A percentile compares a stretch with the other conserved stretches of the same genome.
phyloP scores from a whole-genome alignment of 192 early-diverging fungal genomes.

The Bifiguratus adelaidae region DNA sequence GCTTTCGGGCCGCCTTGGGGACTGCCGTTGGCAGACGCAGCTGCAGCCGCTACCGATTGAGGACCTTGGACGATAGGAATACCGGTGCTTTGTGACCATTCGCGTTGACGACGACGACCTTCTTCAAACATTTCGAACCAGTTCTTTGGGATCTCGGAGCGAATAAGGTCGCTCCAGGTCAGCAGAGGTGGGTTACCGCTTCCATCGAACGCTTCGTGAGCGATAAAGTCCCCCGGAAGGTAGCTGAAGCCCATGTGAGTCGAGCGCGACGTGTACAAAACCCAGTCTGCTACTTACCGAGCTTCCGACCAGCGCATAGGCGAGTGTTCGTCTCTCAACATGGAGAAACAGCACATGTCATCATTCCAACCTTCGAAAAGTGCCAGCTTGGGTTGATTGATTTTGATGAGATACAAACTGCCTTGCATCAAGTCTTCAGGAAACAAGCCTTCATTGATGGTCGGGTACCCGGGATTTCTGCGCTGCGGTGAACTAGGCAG shows the following conservation, averaged over 20 bases:
- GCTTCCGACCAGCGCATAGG: slow-evolving; percentile 27
- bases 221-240: slow-evolving; percentile 20
- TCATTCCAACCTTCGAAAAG: slow-evolving; percentile 29
- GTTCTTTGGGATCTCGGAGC: slow-evolving; percentile 9
- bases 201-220: slow-evolving; percentile 22
- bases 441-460: too few relatives aligned
- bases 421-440: slow-evolving; percentile 22
- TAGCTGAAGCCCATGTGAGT: slow-evolving; percentile 4
- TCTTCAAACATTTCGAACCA: slow-evolving; percentile 27
- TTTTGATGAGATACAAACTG: slow-evolving; percentile 17
- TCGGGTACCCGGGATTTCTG: too few relatives aligned
- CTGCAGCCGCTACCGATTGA: too few relatives aligned
- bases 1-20: too few relatives aligned
- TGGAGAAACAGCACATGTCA: slow-evolving; percentile 25
- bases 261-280: neutral
- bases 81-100: neutral
- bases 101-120: slow-evolving; percentile 6
- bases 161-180: slow-evolving; percentile 13
- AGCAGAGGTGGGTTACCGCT: slow-evolving; percentile 24
- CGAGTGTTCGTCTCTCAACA: slow-evolving; percentile 15
- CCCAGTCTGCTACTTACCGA: slow-evolving; percentile 2
- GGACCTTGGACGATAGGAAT: too few relatives aligned
- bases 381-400: slow-evolving; percentile 12
- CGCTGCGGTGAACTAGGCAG: too few relatives aligned
- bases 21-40: too few relatives aligned